A percentile compares a stretch with the other conserved stretches of the same genome.
Evolutionary conservation across 495 filamentous ascomycete genomes (phyloP).

Genomic region (Cudoniella acicularis): DNA sequence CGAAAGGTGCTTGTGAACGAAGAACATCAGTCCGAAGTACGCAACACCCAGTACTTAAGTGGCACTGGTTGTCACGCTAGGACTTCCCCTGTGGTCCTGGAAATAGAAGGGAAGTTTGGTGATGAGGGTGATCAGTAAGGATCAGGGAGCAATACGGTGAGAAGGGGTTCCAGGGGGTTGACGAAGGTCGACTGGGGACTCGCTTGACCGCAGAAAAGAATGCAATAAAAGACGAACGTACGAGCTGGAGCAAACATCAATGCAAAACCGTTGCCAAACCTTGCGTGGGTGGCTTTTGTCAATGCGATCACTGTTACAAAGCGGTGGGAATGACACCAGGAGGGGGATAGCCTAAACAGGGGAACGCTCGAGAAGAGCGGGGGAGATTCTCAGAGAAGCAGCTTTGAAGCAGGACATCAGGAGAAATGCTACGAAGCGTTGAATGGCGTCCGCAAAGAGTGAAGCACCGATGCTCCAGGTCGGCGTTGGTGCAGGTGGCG

Average conservation of each 20-base stretch:
- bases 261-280: slow-evolving; percentile 5
- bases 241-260: slow-evolving; percentile 8
- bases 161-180: slow-evolving; percentile 3
- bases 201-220: slow-evolving; percentile 6
- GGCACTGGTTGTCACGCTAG: slow-evolving; percentile 1
- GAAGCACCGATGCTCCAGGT: neutral
- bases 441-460: neutral
- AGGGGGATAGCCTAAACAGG: slow-evolving; percentile 19
- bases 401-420: neutral
- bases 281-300: slow-evolving; percentile 14
- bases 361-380: slow-evolving; percentile 19
- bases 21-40: slow-evolving; percentile 7
- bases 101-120: slow-evolving; percentile 10
- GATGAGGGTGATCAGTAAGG: neutral
- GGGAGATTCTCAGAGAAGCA: neutral
- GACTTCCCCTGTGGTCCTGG: neutral
- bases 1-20: slow-evolving; percentile 1
- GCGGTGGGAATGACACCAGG: slow-evolving; percentile 9
- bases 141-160: neutral
- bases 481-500: no score
- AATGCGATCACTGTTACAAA: slow-evolving; percentile 22
- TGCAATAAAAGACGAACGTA: slow-evolving; percentile 16
- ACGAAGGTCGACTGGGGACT: neutral
- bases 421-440: neutral
- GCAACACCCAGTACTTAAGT: slow-evolving; percentile 20